These are phyloP conservation scores for Clitopilus hobsonii DNA, from an alignment of 768 basidiomycete species.

Conservation along the genomic window DNA sequence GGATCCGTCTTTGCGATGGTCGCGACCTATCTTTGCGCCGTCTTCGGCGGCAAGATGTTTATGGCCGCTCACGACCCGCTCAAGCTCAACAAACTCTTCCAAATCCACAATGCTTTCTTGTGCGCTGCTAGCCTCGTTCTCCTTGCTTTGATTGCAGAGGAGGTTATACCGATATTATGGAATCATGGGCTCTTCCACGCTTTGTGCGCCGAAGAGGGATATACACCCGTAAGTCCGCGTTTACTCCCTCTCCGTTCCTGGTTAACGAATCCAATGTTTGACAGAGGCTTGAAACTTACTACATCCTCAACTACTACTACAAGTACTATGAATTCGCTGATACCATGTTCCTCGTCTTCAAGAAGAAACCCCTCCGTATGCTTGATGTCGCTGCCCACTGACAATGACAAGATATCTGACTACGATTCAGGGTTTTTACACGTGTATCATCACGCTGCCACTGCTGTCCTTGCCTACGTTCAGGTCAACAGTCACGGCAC, in stretches of 20 bases:
- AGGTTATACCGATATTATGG: slow-evolving; percentile 77
- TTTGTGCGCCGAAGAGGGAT: slow-evolving; percentile 72
- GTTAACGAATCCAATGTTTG: neutral
- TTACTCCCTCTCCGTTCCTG: slow-evolving; percentile 4
- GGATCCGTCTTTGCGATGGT: slow-evolving; percentile 68
- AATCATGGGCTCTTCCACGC: slow-evolving; percentile 68
- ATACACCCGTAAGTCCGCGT: slow-evolving; percentile 64
- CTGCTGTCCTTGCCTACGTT: slow-evolving; percentile 89
- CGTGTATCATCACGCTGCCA: slow-evolving; percentile 99
- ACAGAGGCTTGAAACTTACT: slow-evolving; percentile 90
- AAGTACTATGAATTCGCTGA: slow-evolving; percentile 96
- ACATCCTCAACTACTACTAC: slow-evolving; percentile 99
- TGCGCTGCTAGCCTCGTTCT: slow-evolving; percentile 78
- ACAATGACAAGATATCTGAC: slow-evolving; percentile 6
- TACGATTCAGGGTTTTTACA: slow-evolving; percentile 81
- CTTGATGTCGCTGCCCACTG: slow-evolving; percentile 4
- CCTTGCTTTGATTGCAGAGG: slow-evolving; percentile 84
- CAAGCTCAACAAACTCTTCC: slow-evolving; percentile 81
- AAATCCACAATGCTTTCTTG: slow-evolving; percentile 86
- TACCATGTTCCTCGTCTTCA: slow-evolving; percentile 94
- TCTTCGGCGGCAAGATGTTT: slow-evolving; percentile 79
- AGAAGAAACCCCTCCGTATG: slow-evolving; percentile 96
- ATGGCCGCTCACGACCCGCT: slow-evolving; percentile 76
- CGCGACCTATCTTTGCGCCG: slow-evolving; percentile 76
- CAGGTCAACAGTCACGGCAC: slow-evolving; percentile 94